Percentiles rank a stretch among this genome's conserved stretches.
Conservation (phyloP, 2,329 filamentous ascomycete genomes). For the Cladosporium cucumerinum region DNA sequence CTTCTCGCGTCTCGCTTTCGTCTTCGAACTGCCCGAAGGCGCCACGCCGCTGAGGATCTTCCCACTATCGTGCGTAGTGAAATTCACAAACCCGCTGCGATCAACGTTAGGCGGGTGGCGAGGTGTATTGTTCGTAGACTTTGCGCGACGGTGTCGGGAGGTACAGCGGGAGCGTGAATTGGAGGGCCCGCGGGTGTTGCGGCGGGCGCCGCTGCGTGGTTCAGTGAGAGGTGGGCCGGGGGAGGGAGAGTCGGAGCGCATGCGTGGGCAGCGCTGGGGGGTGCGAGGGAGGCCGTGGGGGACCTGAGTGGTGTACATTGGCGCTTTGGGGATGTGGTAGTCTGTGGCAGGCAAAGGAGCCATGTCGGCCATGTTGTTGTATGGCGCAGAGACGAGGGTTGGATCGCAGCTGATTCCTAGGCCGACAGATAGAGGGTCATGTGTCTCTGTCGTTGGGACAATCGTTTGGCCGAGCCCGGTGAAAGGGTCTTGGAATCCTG, state of each 20-base stretch:
- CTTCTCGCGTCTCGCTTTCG: conserved; percentile 85
- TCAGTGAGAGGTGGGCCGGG: conserved; percentile 25
- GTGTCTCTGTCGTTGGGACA: conserved; percentile 19
- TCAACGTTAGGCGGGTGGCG: conserved; percentile 43
- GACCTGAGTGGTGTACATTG: conserved; percentile 22
- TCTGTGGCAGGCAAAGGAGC: conserved; percentile 15
- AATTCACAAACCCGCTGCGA: conserved; percentile 75
- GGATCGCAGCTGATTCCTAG: conserved; percentile 36
- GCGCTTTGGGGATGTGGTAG: conserved; percentile 17
- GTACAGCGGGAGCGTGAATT: conserved; percentile 20
- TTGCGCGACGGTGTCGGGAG: conserved; percentile 26
- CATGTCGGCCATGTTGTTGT: conserved; percentile 18
- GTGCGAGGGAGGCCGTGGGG: conserved; percentile 29
- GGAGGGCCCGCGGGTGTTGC: conserved; percentile 1
- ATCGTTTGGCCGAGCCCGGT: conserved; percentile 19
- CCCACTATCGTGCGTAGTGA: conserved; percentile 73
- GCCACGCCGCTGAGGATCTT: conserved; percentile 86
- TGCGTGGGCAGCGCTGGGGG: conserved; percentile 23
- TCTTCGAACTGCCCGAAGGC: conserved; percentile 86
- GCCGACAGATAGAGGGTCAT: conserved; percentile 20
- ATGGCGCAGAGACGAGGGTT: conserved; percentile 25
- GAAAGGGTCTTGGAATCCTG: conserved; percentile 23
- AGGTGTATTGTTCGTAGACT: conserved; percentile 28
- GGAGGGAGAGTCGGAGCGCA: conserved; percentile 25
- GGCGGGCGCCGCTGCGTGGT: conserved; percentile 17